These are phyloP conservation scores for Aspergillus sp. DNA, from an alignment of 2,329 filamentous ascomycete species.

Conservation along the genomic window DNA sequence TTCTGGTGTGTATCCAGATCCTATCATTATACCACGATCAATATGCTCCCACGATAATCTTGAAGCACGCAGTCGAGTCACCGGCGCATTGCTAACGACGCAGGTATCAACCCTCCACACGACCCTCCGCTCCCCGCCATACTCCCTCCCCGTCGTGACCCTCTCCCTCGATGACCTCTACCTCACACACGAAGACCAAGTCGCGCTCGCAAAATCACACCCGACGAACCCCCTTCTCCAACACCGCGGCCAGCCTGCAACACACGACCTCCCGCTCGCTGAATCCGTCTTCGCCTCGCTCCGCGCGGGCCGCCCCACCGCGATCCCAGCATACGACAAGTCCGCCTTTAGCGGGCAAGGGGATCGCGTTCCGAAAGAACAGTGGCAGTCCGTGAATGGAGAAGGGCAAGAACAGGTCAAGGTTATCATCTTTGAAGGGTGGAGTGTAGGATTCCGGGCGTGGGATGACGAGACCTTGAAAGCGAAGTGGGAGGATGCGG, in stretches of 20 bases:
- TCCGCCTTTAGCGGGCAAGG: conserved; percentile 75
- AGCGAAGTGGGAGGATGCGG: conserved; percentile 58
- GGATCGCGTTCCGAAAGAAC: conserved; percentile 67
- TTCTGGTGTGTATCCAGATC: conserved; percentile 64
- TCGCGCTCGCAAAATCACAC: conserved; percentile 66
- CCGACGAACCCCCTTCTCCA: conserved; percentile 76
- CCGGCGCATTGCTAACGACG: background rate
- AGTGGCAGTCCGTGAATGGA: conserved; percentile 63
- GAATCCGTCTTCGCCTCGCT: conserved; percentile 66
- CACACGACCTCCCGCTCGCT: conserved; percentile 75
- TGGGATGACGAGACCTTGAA: conserved; percentile 60
- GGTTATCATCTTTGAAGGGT: conserved; percentile 84
- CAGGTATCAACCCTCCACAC: conserved; percentile 66
- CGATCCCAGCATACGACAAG: conserved; percentile 83
- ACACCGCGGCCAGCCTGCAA: conserved; percentile 80
- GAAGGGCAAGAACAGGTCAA: conserved; percentile 47
- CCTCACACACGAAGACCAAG: conserved; percentile 71
- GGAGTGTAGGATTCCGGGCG: conserved; percentile 83
- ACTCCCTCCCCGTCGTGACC: conserved; percentile 68
- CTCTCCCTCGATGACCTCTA: conserved; percentile 92
- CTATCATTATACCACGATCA: background rate
- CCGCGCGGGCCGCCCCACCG: conserved; percentile 54
- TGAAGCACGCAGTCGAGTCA: background rate
- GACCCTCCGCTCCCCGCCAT: conserved; percentile 61
- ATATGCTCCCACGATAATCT: no score